Conservation (phyloP, 2,329 filamentous ascomycete genomes). For the Alternaria tenuissima region DNA sequence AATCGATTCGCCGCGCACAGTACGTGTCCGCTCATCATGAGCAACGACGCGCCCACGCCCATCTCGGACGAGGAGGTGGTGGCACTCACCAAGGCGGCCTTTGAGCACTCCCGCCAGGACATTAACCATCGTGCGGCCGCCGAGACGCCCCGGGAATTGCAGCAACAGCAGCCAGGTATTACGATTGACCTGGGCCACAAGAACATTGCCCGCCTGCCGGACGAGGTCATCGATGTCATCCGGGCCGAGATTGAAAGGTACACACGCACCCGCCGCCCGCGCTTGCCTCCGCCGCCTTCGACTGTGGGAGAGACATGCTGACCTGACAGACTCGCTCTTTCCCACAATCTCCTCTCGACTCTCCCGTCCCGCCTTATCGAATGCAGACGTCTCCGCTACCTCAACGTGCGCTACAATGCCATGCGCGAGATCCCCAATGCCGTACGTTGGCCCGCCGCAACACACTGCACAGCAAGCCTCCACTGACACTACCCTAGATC, state of each 20-base stretch:
- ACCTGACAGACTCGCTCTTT: slow-evolving; percentile 72
- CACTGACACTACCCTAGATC: slow-evolving; percentile 64
- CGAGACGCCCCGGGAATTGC: slow-evolving; percentile 64
- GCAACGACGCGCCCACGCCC: slow-evolving; percentile 52
- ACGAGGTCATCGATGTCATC: slow-evolving; percentile 78
- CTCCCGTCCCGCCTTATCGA: slow-evolving; percentile 76
- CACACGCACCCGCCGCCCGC: slow-evolving; percentile 9
- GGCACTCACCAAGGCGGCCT: slow-evolving; percentile 70
- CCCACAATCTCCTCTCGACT: slow-evolving; percentile 78
- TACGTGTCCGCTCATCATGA: slow-evolving; percentile 41
- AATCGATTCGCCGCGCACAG: slow-evolving; percentile 14
- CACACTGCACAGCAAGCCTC: neutral
- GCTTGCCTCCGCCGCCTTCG: neutral
- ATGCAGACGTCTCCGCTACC: slow-evolving; percentile 78
- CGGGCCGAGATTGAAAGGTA: slow-evolving; percentile 77
- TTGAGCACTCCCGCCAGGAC: slow-evolving; percentile 72
- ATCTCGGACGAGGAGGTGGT: slow-evolving; percentile 72
- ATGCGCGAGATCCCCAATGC: slow-evolving; percentile 72
- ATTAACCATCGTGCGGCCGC: slow-evolving; percentile 61
- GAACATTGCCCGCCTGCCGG: slow-evolving; percentile 74
- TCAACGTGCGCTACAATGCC: slow-evolving; percentile 80
- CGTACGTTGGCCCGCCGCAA: slow-evolving; percentile 56
- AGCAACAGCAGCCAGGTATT: slow-evolving; percentile 72
- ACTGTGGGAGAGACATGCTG: neutral
- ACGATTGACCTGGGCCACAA: slow-evolving; percentile 82